Percentiles rank a stretch among this genome's conserved stretches.
Evolutionary conservation across 2,329 filamentous ascomycete genomes (phyloP).

Genomic region (Calonectria honghensis): DNA sequence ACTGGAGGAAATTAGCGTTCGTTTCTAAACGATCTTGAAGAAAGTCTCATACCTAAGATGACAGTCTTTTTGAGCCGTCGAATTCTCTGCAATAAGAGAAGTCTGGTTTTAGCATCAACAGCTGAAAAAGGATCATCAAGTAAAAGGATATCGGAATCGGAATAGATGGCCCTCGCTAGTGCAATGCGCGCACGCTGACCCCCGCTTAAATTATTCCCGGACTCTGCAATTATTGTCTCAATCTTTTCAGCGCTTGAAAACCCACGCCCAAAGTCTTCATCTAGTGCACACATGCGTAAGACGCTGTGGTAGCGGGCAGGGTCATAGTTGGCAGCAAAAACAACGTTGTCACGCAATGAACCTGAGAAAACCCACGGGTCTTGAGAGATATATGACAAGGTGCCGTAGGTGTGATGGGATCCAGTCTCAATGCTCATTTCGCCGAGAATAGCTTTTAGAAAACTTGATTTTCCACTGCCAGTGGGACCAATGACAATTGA

Average conservation of each 20-base stretch:
- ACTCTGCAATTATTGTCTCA: neutral
- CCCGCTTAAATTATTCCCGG: slow-evolving; percentile 8
- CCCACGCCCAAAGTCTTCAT: neutral
- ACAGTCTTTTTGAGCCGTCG: slow-evolving; percentile 3
- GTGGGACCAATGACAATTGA: slow-evolving; percentile 5
- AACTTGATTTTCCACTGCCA: slow-evolving; percentile 10
- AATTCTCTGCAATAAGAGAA: slow-evolving; percentile 7
- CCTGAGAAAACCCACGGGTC: slow-evolving; percentile 6
- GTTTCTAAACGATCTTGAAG: neutral
- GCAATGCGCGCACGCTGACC: slow-evolving; percentile 12
- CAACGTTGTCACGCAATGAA: neutral
- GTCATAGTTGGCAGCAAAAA: neutral
- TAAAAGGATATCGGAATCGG: slow-evolving; percentile 3
- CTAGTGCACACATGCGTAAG: slow-evolving; percentile 4
- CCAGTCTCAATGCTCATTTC: slow-evolving; percentile 1
- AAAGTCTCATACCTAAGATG: neutral
- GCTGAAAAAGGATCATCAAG: slow-evolving; percentile 15
- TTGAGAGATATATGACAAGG: slow-evolving; percentile 1
- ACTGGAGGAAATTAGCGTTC: neutral
- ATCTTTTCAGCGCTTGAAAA: neutral
- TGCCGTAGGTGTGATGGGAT: neutral
- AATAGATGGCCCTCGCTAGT: slow-evolving; percentile 6
- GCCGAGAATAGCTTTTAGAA: slow-evolving; percentile 7
- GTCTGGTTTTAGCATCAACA: slow-evolving; percentile 4
- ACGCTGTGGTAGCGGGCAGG: neutral